Evolutionary conservation across 306 rosid genomes (phyloP), one percentile per base, ranked within the genome.

Genomic region (Vicia sativa): DNA sequence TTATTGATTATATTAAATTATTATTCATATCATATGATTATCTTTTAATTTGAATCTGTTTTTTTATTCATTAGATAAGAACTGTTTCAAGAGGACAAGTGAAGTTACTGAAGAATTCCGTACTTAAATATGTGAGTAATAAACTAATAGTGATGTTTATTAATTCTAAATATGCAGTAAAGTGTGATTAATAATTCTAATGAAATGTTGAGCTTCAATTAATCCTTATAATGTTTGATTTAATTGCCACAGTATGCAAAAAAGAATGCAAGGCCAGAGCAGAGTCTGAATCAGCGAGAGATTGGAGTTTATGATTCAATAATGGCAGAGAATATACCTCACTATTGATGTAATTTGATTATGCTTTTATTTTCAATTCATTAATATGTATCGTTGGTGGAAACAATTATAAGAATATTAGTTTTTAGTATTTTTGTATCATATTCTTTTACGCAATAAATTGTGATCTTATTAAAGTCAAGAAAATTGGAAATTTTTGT

Each of bases 1-100:
- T 61, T 41, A 18, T 16, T 59, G 19, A 34, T 21, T n/a, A 14
- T 35, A 26, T 5, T 35, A 34, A 29, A 7, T 45, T 6, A 45
- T 45, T 14, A 45, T 2, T 45, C 52, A 16, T 48, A 48, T 16
- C 28, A 18, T 18, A 18, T 56, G 41, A 29, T 56, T 56, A 56
- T 56, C 21, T n/a, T 56, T 56, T 61, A 73, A 62, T 45, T 53
- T 55, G 23, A 43, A 28, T 28, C n/a, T 16, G 29, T 7, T 11
- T 45, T 56, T 13, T 41, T 25, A 1, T 14, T 70, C 57, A 9
- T 6, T 57, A 85, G 95, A 70, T 90, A 67, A 75, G 71, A 8
- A 83, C 85, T 0, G 91, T 80, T 23, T 85, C 88, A 23, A 61
- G 11, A 55, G 67, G 19, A 55, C 89, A 90, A 75, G 80, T 87